These are phyloP conservation scores for Monilinia vaccinii-corymbosi DNA, from an alignment of 2,329 filamentous ascomycete species.

Conservation along the genomic window DNA sequence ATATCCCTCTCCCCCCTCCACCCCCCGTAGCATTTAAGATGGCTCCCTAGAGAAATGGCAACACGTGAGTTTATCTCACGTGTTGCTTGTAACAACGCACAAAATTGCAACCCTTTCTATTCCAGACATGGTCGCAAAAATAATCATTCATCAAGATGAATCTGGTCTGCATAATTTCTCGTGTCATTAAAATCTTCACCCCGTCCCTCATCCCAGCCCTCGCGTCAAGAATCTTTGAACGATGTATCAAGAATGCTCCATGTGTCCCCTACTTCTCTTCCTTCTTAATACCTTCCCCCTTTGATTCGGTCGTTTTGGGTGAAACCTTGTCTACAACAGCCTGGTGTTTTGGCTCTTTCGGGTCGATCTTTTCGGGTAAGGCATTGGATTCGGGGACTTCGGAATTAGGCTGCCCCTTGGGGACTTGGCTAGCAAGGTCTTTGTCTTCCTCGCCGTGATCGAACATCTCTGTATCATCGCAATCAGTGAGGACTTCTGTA, in stretches of 20 bases:
- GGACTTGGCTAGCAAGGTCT: constrained; percentile 75
- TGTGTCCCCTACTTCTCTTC: constrained; percentile 4
- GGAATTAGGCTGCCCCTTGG: constrained; percentile 42
- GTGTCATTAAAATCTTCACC: constrained; percentile 10
- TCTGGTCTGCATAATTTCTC: constrained; percentile 10
- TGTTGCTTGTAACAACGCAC: constrained; percentile 16
- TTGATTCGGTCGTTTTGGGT: constrained; percentile 2
- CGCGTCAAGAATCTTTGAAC: not conserved
- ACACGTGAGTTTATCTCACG: constrained; percentile 14
- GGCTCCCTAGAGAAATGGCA: constrained; percentile 12
- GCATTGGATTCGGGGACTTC: constrained; percentile 7
- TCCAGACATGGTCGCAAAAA: constrained; percentile 19
- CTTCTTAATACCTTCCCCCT: not conserved
- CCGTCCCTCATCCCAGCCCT: constrained; percentile 3
- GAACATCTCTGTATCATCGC: constrained; percentile 88
- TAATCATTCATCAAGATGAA: constrained; percentile 20
- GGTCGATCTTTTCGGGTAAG: constrained; percentile 15
- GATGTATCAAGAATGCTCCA: not conserved
- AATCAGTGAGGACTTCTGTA: constrained; percentile 82
- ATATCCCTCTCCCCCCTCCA: not conserved
- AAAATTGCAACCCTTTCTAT: constrained; percentile 16
- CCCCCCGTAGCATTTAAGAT: not conserved
- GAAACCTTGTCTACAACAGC: constrained; percentile 14
- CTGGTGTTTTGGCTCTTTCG: constrained; percentile 20
- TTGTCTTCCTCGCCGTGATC: constrained; percentile 80